A percentile compares a stretch with the other conserved stretches of the same genome.
These are phyloP conservation scores for Clohesyomyces aquaticus DNA, from an alignment of 495 filamentous ascomycete genomes.

Conservation along the genomic window DNA sequence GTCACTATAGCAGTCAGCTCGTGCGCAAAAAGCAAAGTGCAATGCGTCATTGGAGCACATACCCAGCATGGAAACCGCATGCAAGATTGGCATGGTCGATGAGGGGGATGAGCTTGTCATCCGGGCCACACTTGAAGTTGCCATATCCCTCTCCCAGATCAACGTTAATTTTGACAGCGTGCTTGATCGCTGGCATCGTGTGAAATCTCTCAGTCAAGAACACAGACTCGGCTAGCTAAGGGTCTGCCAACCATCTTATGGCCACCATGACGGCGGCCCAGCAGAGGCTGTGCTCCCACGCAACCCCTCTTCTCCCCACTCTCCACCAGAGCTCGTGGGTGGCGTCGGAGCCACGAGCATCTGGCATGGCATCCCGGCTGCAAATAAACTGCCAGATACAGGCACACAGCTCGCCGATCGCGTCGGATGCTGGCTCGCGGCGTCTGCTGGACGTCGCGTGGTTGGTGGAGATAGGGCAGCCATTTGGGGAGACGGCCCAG, in stretches of 20 bases:
- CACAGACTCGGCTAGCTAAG: neutral
- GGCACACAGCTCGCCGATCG: neutral
- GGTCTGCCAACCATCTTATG: conserved; percentile 5
- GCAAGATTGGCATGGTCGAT: conserved; percentile 68
- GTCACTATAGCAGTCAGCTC: conserved; percentile 13
- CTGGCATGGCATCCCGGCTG: neutral
- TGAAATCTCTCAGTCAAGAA: conserved; percentile 1
- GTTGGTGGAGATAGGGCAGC: conserved; percentile 10
- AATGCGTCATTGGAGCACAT: neutral
- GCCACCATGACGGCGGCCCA: conserved; percentile 5
- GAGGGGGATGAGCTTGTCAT: conserved; percentile 60
- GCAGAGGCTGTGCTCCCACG: neutral
- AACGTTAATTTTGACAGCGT: conserved; percentile 53
- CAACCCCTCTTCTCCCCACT: neutral
- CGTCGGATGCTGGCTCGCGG: neutral
- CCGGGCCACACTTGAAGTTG: conserved; percentile 55
- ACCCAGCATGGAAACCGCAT: conserved; percentile 62
- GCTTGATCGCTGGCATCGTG: conserved; percentile 52
- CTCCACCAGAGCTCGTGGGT: neutral
- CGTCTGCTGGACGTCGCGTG: neutral
- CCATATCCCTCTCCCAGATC: conserved; percentile 56
- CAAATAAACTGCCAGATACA: neutral
- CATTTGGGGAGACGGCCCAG: neutral
- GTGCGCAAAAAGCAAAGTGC: neutral
- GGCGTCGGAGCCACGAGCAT: neutral